These are phyloP conservation scores for Leccinellum rugosiceps DNA, from an alignment of 768 basidiomycete genomes.

Conservation along the genomic window DNA sequence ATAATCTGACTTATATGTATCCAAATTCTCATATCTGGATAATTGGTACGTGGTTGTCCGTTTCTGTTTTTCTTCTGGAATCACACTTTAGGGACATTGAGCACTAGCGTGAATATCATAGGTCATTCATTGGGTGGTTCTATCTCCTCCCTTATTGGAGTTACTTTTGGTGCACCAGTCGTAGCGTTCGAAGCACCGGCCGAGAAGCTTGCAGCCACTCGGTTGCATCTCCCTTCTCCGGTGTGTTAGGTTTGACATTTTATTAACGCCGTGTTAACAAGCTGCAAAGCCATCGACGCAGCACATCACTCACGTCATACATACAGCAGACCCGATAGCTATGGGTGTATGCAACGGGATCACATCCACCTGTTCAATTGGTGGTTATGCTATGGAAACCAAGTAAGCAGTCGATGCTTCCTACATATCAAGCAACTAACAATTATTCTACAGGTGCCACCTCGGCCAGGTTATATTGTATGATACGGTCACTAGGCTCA, in stretches of 20 bases:
- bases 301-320: slow-evolving; percentile 84
- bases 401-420: slow-evolving; percentile 31
- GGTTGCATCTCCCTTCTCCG: slow-evolving; percentile 85
- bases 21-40: slow-evolving; percentile 90
- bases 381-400: slow-evolving; percentile 83
- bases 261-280: neutral
- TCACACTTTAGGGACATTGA: neutral
- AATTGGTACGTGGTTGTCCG: slow-evolving; percentile 46
- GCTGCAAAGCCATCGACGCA: slow-evolving; percentile 56
- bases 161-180: slow-evolving; percentile 90
- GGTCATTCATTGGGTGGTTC: slow-evolving; percentile 84
- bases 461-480: slow-evolving; percentile 78
- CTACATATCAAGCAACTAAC: neutral
- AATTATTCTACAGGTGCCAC: slow-evolving; percentile 60
- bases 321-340: slow-evolving; percentile 92
- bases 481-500: slow-evolving; percentile 78
- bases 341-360: slow-evolving; percentile 82
- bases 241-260: slow-evolving; percentile 41
- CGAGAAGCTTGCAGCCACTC: slow-evolving; percentile 64
- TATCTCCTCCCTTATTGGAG: slow-evolving; percentile 77
- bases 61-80: neutral
- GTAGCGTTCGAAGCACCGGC: slow-evolving; percentile 88
- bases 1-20: slow-evolving; percentile 89
- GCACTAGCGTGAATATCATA: slow-evolving; percentile 3
- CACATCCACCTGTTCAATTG: slow-evolving; percentile 73